phyloP scores from a whole-genome alignment of 352 stramenopile species.

The Sclerospora graminicola region DNA sequence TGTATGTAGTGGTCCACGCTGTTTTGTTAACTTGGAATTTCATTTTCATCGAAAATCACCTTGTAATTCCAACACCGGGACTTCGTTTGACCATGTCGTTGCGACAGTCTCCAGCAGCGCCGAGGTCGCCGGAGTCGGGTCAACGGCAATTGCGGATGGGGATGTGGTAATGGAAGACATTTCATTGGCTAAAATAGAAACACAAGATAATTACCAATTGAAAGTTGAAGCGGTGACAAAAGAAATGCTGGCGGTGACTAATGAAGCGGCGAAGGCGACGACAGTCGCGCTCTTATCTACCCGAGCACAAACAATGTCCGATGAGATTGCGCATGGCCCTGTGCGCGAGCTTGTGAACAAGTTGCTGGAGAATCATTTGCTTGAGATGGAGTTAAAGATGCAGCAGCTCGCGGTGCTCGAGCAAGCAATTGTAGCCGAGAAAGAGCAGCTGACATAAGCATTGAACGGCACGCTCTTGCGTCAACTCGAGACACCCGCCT shows the following conservation, averaged over 20 bases:
- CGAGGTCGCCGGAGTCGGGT: conserved; percentile 29
- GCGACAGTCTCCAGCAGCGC: conserved; percentile 28
- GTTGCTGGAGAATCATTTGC: conserved; percentile 54
- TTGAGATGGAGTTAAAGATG: conserved; percentile 76
- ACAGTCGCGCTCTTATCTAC: conserved; percentile 47
- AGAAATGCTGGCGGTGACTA: conserved; percentile 43
- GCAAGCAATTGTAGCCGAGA: conserved; percentile 37
- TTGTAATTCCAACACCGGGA: background rate
- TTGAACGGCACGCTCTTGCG: conserved; percentile 50
- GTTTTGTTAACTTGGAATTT: too few relatives aligned
- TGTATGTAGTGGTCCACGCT: too few relatives aligned
- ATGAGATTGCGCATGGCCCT: conserved; percentile 27
- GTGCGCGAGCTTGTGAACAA: conserved; percentile 47
- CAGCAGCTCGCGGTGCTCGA: conserved; percentile 55
- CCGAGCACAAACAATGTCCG: conserved; percentile 35
- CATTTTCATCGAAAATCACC: too few relatives aligned
- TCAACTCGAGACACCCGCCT: conserved; percentile 51
- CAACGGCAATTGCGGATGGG: conserved; percentile 16
- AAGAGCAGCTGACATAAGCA: conserved; percentile 44
- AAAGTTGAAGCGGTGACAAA: conserved; percentile 20
- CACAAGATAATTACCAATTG: conserved; percentile 2
- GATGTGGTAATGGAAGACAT: conserved; percentile 38
- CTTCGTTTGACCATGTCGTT: conserved; percentile 28
- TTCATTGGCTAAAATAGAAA: conserved; percentile 1
- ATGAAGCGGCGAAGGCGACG: conserved; percentile 54